phyloP scores from a whole-genome alignment of 2,329 filamentous ascomycete species.

The Hymenoscyphus occultus region DNA sequence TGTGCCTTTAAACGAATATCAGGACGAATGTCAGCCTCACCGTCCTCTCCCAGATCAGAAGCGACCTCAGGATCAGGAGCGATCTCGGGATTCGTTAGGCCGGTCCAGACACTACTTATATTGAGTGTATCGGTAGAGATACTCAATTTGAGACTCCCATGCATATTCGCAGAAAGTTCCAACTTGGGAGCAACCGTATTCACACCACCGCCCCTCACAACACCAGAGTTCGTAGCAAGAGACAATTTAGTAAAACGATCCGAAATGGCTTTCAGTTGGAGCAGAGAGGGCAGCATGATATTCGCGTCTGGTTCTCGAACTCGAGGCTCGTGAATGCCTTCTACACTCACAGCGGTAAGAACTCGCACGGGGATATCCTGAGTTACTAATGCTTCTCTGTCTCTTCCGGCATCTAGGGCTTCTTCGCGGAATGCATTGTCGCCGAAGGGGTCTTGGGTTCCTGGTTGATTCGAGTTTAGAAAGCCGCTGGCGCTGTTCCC shows the following conservation, averaged over 20 bases:
- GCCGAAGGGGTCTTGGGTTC: slow-evolving; percentile 44
- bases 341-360: slow-evolving; percentile 77
- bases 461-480: slow-evolving; percentile 31
- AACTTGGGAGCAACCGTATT: slow-evolving; percentile 58
- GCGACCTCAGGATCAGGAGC: slow-evolving; percentile 76
- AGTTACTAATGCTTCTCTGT: slow-evolving; percentile 87
- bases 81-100: slow-evolving; percentile 81
- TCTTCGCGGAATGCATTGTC: slow-evolving; percentile 47
- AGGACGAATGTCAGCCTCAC: slow-evolving; percentile 74
- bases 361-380: slow-evolving; percentile 96
- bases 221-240: slow-evolving; percentile 41
- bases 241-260: slow-evolving; percentile 93
- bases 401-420: slow-evolving; percentile 56
- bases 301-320: slow-evolving; percentile 91
- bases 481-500: slow-evolving; percentile 41
- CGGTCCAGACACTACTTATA: slow-evolving; percentile 82
- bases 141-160: slow-evolving; percentile 76
- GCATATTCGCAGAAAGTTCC: slow-evolving; percentile 90
- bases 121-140: slow-evolving; percentile 80
- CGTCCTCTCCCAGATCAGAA: slow-evolving; percentile 62
- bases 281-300: slow-evolving; percentile 81
- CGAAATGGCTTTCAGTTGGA: slow-evolving; percentile 89
- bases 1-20: slow-evolving; percentile 73
- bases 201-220: slow-evolving; percentile 19
- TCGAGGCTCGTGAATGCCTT: slow-evolving; percentile 87